Evolutionary conservation across 768 basidiomycete species (phyloP).

Genomic region (Phaffia tasmanica): DNA sequence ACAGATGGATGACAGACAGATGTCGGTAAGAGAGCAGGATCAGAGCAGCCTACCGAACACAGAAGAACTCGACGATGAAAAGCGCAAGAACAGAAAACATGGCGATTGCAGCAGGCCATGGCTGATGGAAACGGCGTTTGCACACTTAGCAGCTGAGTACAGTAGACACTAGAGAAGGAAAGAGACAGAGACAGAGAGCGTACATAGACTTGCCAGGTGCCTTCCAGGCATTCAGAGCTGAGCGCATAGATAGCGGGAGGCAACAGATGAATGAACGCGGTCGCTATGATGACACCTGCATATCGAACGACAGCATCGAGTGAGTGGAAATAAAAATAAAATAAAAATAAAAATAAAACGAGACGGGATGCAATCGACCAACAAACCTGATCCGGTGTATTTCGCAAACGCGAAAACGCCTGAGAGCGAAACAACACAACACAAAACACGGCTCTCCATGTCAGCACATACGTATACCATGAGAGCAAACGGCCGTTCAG

Average conservation of each 20-base stretch:
- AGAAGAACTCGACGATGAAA: conserved; percentile 21
- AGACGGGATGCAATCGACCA: too few species aligned
- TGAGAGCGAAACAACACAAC: too few species aligned
- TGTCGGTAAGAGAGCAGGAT: too few species aligned
- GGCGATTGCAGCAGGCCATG: conserved; percentile 69
- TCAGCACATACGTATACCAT: too few species aligned
- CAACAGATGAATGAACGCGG: conserved; percentile 58
- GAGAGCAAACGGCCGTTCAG: background rate
- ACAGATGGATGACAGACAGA: too few species aligned
- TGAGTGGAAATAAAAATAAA: too few species aligned
- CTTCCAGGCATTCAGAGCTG: conserved; percentile 54
- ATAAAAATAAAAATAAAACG: too few species aligned
- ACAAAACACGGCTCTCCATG: too few species aligned
- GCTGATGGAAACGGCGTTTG: conserved; percentile 50
- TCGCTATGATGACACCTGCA: conserved; percentile 17
- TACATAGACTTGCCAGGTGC: conserved; percentile 66
- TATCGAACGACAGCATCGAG: background rate
- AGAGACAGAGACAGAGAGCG: conserved; percentile 3
- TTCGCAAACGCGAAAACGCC: too few species aligned
- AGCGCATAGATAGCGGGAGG: conserved; percentile 64
- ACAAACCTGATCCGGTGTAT: too few species aligned
- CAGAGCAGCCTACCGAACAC: conserved; percentile 13
- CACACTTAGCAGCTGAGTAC: background rate
- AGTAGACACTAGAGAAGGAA: too few species aligned
- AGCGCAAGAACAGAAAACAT: conserved; percentile 51